phyloP scores from a whole-genome alignment of 495 filamentous ascomycete genomes.

The Aspergillus conjunctus region DNA sequence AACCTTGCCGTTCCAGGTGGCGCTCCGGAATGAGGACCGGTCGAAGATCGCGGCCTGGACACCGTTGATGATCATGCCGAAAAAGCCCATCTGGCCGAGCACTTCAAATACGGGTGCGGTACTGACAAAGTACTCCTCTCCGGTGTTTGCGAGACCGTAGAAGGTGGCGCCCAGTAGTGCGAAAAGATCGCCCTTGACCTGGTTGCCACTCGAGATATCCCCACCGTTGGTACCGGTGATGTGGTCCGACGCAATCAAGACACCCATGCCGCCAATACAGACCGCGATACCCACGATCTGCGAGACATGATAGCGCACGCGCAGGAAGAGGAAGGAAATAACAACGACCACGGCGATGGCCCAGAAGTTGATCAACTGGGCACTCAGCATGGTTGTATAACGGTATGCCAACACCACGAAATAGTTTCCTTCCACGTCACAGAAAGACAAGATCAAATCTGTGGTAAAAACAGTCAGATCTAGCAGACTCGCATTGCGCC shows the following conservation, averaged over 20 bases:
- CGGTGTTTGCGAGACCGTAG: slow-evolving; percentile 88
- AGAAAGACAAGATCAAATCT: slow-evolving; percentile 85
- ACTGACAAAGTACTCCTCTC: slow-evolving; percentile 90
- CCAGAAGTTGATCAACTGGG: slow-evolving; percentile 98
- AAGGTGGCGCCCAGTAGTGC: slow-evolving; percentile 84
- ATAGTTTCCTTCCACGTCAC: slow-evolving; percentile 97
- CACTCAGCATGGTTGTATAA: slow-evolving; percentile 87
- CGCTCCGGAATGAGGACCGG: slow-evolving; percentile 65
- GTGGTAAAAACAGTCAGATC: slow-evolving; percentile 7
- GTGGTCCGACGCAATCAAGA: slow-evolving; percentile 86
- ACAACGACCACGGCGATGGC: slow-evolving; percentile 90
- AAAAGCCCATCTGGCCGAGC: slow-evolving; percentile 85
- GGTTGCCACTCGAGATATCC: slow-evolving; percentile 57
- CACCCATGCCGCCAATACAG: slow-evolving; percentile 89
- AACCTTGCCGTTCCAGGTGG: slow-evolving; percentile 66
- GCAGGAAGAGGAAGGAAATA: slow-evolving; percentile 78
- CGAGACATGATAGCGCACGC: slow-evolving; percentile 82
- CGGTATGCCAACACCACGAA: slow-evolving; percentile 93
- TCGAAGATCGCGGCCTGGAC: slow-evolving; percentile 90
- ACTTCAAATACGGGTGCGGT: slow-evolving; percentile 91
- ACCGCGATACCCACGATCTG: slow-evolving; percentile 86
- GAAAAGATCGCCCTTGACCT: slow-evolving; percentile 91
- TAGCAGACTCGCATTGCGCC: slow-evolving; percentile 5
- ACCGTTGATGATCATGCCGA: slow-evolving; percentile 89
- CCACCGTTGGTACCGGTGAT: slow-evolving; percentile 68